Percentiles rank a stretch among this genome's conserved stretches.
Conservation (phyloP, 768 basidiomycete species). For the Inosperma sp. region DNA sequence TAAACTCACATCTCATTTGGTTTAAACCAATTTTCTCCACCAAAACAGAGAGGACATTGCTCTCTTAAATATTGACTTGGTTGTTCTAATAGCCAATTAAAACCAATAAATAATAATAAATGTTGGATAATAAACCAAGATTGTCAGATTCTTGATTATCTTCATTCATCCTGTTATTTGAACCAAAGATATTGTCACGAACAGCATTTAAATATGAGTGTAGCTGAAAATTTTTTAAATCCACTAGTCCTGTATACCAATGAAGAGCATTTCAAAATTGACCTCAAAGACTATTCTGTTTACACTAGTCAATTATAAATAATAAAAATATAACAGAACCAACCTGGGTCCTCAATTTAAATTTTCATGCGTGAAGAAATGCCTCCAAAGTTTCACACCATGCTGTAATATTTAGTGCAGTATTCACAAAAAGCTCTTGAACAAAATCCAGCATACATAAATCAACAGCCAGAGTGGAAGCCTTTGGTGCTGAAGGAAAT, state of each 20-base stretch:
- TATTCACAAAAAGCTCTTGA: conserved; percentile 12
- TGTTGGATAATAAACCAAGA: not conserved
- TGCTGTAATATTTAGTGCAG: conserved; percentile 20
- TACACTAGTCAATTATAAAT: not conserved
- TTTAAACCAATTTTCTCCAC: conserved; percentile 6
- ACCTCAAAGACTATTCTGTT: conserved; percentile 19
- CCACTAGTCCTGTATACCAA: conserved; percentile 22
- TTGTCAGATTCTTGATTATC: no score
- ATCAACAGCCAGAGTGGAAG: conserved; percentile 25
- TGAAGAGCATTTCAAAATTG: conserved; percentile 24
- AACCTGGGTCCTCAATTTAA: not conserved
- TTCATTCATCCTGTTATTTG: no score
- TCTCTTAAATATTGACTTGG: conserved; percentile 14
- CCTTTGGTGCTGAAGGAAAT: conserved; percentile 26
- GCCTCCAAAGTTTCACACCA: conserved; percentile 14
- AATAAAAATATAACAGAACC: not conserved
- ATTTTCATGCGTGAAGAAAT: conserved; percentile 6
- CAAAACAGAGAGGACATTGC: no score
- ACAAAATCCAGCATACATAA: conserved; percentile 21
- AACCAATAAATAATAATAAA: not conserved
- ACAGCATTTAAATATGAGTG: conserved; percentile 2
- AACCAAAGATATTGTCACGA: not conserved
- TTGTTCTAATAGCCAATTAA: not conserved
- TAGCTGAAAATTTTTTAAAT: conserved; percentile 7
- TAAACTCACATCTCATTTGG: conserved; percentile 10